Conservation (phyloP, 2,329 filamentous ascomycete genomes). For the Tolypocladium tundrense region DNA sequence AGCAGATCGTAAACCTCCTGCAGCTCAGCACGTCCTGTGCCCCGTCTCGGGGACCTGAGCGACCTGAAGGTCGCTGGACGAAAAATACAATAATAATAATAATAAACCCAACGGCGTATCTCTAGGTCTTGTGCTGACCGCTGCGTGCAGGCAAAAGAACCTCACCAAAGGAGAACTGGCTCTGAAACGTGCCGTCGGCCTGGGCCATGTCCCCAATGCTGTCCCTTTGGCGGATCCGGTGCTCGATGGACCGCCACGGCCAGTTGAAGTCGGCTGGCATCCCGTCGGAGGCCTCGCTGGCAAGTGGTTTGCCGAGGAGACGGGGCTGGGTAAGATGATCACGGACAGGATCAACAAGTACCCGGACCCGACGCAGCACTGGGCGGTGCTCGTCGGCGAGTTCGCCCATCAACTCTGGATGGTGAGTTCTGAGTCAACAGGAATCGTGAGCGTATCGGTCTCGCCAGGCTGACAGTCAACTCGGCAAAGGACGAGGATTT, state of each 20-base stretch:
- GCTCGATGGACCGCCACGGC: conserved; percentile 18
- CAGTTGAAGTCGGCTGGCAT: conserved; percentile 47
- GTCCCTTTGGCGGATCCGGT: conserved; percentile 17
- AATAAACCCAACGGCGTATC: neutral
- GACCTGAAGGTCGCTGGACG: too few relatives aligned
- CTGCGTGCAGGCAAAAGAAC: conserved; percentile 16
- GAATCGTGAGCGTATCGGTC: neutral
- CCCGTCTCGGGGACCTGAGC: too few relatives aligned
- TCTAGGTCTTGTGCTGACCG: conserved; percentile 1
- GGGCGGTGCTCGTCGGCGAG: conserved; percentile 46
- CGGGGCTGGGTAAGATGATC: conserved; percentile 44
- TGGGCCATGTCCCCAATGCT: conserved; percentile 20
- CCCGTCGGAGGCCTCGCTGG: conserved; percentile 45
- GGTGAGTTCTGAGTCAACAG: conserved; percentile 21
- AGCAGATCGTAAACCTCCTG: too few relatives aligned
- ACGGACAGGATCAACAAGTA: conserved; percentile 43
- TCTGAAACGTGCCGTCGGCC: conserved; percentile 23
- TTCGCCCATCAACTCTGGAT: conserved; percentile 51
- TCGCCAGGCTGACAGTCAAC: neutral
- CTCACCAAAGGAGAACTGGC: conserved; percentile 23
- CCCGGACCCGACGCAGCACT: conserved; percentile 50
- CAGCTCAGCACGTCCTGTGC: too few relatives aligned
- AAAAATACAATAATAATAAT: too few relatives aligned
- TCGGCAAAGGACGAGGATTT: conserved; percentile 37
- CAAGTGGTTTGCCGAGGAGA: conserved; percentile 49